Base-by-base conservation (phyloP, 2,329 filamentous ascomycete species). In the Exophiala oligosperma region DNA sequence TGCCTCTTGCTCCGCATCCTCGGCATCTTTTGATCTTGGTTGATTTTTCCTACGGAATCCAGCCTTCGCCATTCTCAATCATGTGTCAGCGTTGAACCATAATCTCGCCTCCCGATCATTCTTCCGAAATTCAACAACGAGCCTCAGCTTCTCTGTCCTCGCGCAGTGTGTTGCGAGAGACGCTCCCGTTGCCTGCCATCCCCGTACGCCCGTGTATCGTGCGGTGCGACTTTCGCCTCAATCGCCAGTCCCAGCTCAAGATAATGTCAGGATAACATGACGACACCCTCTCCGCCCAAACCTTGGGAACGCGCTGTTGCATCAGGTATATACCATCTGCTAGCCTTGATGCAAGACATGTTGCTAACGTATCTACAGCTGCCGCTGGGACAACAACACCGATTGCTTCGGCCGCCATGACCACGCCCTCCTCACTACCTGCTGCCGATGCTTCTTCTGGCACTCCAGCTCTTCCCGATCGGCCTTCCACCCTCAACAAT, bases 281-380 rank as follows among this genome's bases (percentile, higher is more conserved):
- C 82, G 69, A 77, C 81, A 65, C 78, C 79, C 64, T 97, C 93
- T 74, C 94, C 94, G 71, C 94, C 94, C 56, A 99, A 99, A 78
- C 94, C 94, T 48, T 99, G 94, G 94, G 94, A 99, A 78, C 85
- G 88, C 74, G 83, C 87, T 65, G 89, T 88, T 75, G 71, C 78
- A 65, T 71, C 79, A 70, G 74, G 83, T 86, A 77, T 69, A 17
- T 35, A 11, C 32, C 21, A 44, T 17, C n/a, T 37, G n/a, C 29
- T 11, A 9, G 8, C 12, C 29, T 51, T n/a, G 49, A 53, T 46
- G 9, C 2, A 17, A 8, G 21, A 38, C 1, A 35, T 41, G n/a
- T 26, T 52, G 44, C 58, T 56, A 53, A 56, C 46, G 54, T 48
- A 50, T 52, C 32, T 29, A 29, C 54, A 67, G 58, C 57, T 40